Base-by-base conservation (phyloP, 331 rosid species). In the Cydonia oblonga region DNA sequence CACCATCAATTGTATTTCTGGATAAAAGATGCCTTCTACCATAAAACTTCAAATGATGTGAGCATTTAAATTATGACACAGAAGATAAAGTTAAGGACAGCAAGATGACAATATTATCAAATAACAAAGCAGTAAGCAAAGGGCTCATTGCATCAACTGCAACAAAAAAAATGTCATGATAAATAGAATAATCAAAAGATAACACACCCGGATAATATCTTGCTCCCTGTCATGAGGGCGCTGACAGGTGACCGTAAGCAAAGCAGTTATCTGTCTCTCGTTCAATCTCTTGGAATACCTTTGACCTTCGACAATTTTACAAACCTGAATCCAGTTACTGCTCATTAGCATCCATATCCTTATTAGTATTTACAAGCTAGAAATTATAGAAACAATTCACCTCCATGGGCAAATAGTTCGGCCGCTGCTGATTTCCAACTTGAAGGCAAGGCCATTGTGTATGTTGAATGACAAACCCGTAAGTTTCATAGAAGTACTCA, bases 281-380 rank as follows among this genome's bases (percentile, higher is more conserved):
- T 95, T 95, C 56, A 95, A 60, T 81, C 96, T 76, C 76, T 91
- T 95, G 0, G 99, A 89, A 38, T 95, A 95, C 74, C 99, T 65
- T 71, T 95, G 99, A 5, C 99, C 99, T 76, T 95, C 96, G 4
- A 95, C 97, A 40, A 95, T 95, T 84, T 95, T 95, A 80, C 99
- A 95, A 24, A 95, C 99, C 99, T 95, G 73, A 49, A 84, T 16
- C 60, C 68, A 64, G 65, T 9, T 25, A 75, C 40, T 15, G 46
- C 54, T 5, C 24, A 75, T 84, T 68, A 80, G 76, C 56, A 67
- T 70, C 9, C 40, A 26, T 11, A 66, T 54, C 7, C 9, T 5
- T 1, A 20, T 33, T 19, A 16, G 29, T 28, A 42, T 26, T 69
- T 10, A 14, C 51, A 19, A 9, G 23, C 16, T 57, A 29, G 8